Base-by-base conservation (phyloP, 2,329 filamentous ascomycete species). In the Dactylellina cionopaga region DNA sequence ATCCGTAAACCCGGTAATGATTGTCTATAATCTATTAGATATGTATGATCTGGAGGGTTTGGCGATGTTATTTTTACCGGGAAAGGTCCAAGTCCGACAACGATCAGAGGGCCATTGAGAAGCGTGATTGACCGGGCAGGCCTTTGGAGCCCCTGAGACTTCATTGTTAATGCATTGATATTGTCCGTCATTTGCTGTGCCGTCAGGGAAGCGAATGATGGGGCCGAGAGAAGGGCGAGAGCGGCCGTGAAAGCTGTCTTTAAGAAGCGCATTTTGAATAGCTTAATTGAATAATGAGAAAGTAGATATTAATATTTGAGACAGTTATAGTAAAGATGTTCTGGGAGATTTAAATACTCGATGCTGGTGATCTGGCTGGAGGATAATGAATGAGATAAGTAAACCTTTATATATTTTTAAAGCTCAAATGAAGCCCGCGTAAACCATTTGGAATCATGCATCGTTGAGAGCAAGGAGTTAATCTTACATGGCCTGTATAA, bases 1-100 rank as follows among this genome's bases (percentile, higher is more conserved):
- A 5, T 79, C 76, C 7, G 24, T 44, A 47, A 80, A 79, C 5
- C 80, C 80, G 0, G 5, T 0, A 24, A 81, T 77, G 25, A 81
- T 64, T 22, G 7, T 11, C 56, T 39, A 59, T 19, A 25, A 43
- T 5, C 6, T 2, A 11, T 55, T 25, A 22, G 46, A 13, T 19
- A 25, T 2, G 17, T 44, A 31, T 44, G 37, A 37, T 27, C 31
- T 13, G 35, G n/a, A 37, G n/a, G 35, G 5, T 3, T 17, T 11
- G 10, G 31, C 29, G 0, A n/a, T n/a, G n/a, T n/a, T n/a, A n/a
- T n/a, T 70, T 77, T 63, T 74, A 80, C 78, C 2, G 79, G 78
- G 72, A 79, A 78, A 1, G 78, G 78, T 1, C 80, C 80, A 25
- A 62, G 75, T 13, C 78, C 79, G 7, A 77, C 49, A 6, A 76